Base-by-base conservation (phyloP, 352 stramenopile genomes). In the Phytopythium chamaehyphon region DNA sequence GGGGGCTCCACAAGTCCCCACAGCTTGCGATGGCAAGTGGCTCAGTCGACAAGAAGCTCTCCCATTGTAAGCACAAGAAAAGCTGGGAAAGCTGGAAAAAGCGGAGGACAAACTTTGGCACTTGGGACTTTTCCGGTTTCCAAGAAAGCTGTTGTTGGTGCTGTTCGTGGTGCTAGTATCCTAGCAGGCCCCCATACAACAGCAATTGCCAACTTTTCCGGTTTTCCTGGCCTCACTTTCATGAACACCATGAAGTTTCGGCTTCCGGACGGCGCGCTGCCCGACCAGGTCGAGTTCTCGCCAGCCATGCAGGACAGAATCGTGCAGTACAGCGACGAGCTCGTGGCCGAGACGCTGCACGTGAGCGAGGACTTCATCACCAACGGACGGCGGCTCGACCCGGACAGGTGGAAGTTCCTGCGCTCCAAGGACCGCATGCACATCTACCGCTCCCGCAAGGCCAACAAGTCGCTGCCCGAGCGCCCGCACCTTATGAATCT, bases 391-490 rank as follows among this genome's bases (percentile, higher is more conserved):
- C 59, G 57, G 19, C 55, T 69, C 45, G 65, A 69, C 18, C 64
- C 57, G 21, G 57, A 66, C 21, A 57, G 64, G 2, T 67, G 57
- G 61, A 69, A 67, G 24, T 69, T 67, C 56, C 28, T 64, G 43
- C 65, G 58, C 46, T 70, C 64, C 1, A 52, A 68, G 38, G 52
- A 68, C 21, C 63, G 61, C 2, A 42, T 71, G 19, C 63, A 71
- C 26, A 59, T 71, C 38, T 71, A 68, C 40, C 63, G 63, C 10
- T 71, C 63, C 11, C 59, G 63, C 49, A 47, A 55, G 38, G 24
- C 8, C 35, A 63, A 36, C n/a, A 67, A 59, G 26, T 64, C 60
- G 21, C 50, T 44, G 36, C 49, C 49, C 3, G 47, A 55, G 26
- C 52, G 14, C 40, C 62, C 62, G 19, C 57, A 61, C 19, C 40